phyloP scores from a whole-genome alignment of 192 early-diverging fungal genomes.

The Backusella sp. region DNA sequence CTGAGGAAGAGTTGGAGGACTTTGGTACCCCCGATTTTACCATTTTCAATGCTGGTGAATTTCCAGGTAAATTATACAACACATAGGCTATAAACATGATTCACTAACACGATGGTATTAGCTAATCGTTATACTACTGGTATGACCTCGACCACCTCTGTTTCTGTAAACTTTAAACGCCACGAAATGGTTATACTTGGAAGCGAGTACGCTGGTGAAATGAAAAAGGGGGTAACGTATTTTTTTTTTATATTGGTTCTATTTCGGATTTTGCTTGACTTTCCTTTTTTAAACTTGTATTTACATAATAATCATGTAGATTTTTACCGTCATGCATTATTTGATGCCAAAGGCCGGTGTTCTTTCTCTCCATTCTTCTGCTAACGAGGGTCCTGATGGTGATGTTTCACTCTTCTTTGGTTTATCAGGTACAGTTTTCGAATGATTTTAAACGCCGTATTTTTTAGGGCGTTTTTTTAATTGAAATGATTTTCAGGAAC shows the following conservation, averaged over 20 bases:
- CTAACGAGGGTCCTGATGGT: conserved; percentile 85
- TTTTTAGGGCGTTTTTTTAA: background rate
- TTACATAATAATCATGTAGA: conserved; percentile 22
- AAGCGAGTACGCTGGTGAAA: conserved; percentile 71
- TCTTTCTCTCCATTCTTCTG: conserved; percentile 87
- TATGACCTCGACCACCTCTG: conserved; percentile 93
- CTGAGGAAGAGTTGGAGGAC: conserved; percentile 79
- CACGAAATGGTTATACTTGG: conserved; percentile 97
- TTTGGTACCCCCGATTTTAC: conserved; percentile 98
- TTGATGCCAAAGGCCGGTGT: conserved; percentile 95
- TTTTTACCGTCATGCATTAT: conserved; percentile 99
- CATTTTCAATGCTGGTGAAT: conserved; percentile 94
- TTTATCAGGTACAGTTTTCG: conserved; percentile 62
- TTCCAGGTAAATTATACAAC: conserved; percentile 49
- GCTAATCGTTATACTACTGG: conserved; percentile 93
- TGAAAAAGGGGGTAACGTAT: conserved; percentile 35
- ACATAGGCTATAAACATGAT: background rate
- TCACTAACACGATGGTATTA: background rate
- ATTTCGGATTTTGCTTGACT: background rate
- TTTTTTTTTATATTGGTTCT: conserved; percentile 11
- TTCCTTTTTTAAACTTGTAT: background rate
- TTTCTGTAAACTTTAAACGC: conserved; percentile 91
- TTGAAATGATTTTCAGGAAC: conserved; percentile 42
- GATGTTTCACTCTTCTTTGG: conserved; percentile 99
- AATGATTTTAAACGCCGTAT: background rate